Conservation (phyloP, 73 alveolate species). For the Effrenium voratum region DNA sequence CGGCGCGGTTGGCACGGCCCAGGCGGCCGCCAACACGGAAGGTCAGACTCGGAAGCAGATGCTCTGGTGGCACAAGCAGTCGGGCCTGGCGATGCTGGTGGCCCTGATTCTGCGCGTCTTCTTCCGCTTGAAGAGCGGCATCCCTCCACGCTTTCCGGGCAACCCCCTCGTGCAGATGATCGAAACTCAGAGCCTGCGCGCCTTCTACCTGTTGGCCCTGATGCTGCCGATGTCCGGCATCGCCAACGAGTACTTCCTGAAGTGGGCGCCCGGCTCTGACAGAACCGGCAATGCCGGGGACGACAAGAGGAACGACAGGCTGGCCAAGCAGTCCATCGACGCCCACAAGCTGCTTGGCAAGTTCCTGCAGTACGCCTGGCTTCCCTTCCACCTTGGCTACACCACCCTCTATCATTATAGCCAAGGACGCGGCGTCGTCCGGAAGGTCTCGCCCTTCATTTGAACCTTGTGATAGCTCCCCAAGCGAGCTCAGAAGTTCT, state of each 20-base stretch:
- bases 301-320: conserved; percentile 73
- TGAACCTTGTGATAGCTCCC: too few species aligned
- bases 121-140: conserved; percentile 66
- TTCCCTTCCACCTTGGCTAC: conserved; percentile 89
- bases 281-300: conserved; percentile 86
- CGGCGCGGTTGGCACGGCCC: conserved; percentile 74
- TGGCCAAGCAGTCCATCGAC: conserved; percentile 89
- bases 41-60: conserved; percentile 76
- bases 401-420: conserved; percentile 77
- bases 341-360: conserved; percentile 89
- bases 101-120: conserved; percentile 27
- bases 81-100: conserved; percentile 28
- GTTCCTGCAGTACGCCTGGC: conserved; percentile 64
- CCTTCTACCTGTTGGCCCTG: conserved; percentile 39
- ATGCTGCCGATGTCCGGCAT: conserved; percentile 85
- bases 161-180: conserved; percentile 34
- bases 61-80: conserved; percentile 86
- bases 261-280: conserved; percentile 92
- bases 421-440: conserved; percentile 90
- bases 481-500: too few species aligned
- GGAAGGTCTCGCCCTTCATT: conserved; percentile 86
- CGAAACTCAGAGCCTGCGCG: conserved; percentile 57
- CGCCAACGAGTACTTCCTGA: conserved; percentile 90
- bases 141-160: conserved; percentile 77
- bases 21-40: conserved; percentile 44